Conservation (phyloP, 2,329 filamentous ascomycete genomes). For the Colletotrichum falcatum region DNA sequence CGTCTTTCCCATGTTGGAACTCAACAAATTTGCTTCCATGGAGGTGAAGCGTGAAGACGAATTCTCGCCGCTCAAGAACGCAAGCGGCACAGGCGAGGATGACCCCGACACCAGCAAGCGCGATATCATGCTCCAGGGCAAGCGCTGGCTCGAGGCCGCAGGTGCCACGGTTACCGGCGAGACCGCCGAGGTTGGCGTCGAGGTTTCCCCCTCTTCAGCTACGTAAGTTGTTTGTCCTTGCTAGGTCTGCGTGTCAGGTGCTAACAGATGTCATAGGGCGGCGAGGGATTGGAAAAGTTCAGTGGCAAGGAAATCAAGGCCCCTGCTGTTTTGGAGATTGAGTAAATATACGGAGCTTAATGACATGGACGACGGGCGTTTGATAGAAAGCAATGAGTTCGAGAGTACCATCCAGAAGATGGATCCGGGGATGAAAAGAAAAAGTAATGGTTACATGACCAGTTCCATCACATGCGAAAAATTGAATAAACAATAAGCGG, state of each 20-base stretch:
- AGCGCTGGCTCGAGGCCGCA: conserved; percentile 84
- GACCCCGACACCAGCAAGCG: conserved; percentile 92
- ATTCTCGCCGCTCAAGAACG: conserved; percentile 97
- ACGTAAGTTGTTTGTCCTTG: conserved; percentile 73
- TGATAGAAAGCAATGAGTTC: conserved; percentile 6
- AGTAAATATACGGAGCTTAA: conserved; percentile 46
- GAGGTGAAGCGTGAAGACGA: conserved; percentile 98
- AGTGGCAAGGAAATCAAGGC: conserved; percentile 65
- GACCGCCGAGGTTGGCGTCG: conserved; percentile 74
- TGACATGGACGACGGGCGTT: conserved; percentile 31
- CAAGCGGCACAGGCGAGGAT: conserved; percentile 85
- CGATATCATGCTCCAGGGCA: conserved; percentile 91
- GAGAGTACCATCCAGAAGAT: conserved; percentile 12
- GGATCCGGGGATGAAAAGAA: conserved; percentile 11
- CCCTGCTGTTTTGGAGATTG: conserved; percentile 63
- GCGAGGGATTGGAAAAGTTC: conserved; percentile 71
- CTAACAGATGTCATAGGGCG: conserved; percentile 58
- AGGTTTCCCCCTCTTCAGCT: conserved; percentile 96
- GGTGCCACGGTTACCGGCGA: conserved; percentile 81
- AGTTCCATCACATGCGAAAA: neutral
- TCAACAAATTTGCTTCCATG: conserved; percentile 93
- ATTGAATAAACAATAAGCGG: too few species aligned
- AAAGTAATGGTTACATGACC: conserved; percentile 6
- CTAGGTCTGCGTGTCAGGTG: conserved; percentile 4
- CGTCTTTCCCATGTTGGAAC: conserved; percentile 88